A percentile compares a stretch with the other conserved stretches of the same genome.
Evolutionary conservation across 2,329 filamentous ascomycete species (phyloP).

Genomic region (Sodiomyces alkalinus): DNA sequence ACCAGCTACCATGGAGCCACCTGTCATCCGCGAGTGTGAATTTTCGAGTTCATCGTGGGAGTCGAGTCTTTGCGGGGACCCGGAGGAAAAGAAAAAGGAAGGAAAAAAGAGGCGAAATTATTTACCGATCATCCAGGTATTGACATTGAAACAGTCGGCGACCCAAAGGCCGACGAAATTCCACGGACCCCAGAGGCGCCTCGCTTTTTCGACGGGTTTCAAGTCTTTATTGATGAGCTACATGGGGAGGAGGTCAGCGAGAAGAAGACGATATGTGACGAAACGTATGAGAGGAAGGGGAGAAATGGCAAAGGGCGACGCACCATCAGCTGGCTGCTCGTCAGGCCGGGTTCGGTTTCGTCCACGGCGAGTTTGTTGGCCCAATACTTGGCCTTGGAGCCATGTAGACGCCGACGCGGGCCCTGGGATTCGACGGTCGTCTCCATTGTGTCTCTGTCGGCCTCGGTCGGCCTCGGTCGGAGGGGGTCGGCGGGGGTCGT

Average conservation of each 20-base stretch:
- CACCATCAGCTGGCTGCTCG: conserved; percentile 65
- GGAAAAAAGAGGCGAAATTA: too few species aligned
- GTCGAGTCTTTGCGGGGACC: too few species aligned
- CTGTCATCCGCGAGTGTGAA: conserved; percentile 46
- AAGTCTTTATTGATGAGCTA: conserved; percentile 71
- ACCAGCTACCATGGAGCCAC: conserved; percentile 61
- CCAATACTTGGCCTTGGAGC: conserved; percentile 24
- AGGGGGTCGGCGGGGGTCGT: too few species aligned
- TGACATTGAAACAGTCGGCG: conserved; percentile 75
- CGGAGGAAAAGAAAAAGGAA: too few species aligned
- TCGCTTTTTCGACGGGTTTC: conserved; percentile 62
- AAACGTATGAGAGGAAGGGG: neutral
- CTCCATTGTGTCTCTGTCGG: conserved; percentile 1
- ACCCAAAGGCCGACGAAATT: conserved; percentile 87
- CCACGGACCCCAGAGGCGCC: conserved; percentile 72
- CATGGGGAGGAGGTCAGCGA: neutral
- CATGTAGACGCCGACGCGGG: conserved; percentile 12
- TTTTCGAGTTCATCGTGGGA: neutral
- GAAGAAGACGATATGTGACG: neutral
- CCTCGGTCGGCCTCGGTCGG: too few species aligned
- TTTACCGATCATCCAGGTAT: conserved; percentile 47
- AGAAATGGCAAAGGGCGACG: conserved; percentile 6
- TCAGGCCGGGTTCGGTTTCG: conserved; percentile 60
- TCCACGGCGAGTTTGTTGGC: conserved; percentile 49
- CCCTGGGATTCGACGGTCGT: neutral